Evolutionary conservation across 1,284 basidiomycete genomes (phyloP).

Genomic region (Microbotryomycetes sp.): DNA sequence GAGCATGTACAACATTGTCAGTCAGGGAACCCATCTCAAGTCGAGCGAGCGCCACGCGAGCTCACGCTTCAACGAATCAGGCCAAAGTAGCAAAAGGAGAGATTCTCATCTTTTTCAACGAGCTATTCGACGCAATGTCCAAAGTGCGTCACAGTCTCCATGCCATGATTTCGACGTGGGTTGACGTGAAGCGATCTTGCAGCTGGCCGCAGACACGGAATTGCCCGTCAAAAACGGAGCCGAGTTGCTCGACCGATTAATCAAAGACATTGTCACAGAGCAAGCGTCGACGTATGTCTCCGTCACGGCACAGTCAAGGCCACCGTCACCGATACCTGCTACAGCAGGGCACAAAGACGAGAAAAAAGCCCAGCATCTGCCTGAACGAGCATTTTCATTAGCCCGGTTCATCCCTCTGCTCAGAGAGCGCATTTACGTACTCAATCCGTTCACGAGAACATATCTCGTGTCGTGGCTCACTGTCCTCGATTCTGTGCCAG

Average conservation of each 20-base stretch:
- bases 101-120: slow-evolving; percentile 94
- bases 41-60: background rate
- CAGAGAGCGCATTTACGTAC: slow-evolving; percentile 84
- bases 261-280: slow-evolving; percentile 97
- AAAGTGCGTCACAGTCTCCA: slow-evolving; percentile 54
- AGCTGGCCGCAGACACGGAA: slow-evolving; percentile 96
- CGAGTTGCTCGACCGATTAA: slow-evolving; percentile 89
- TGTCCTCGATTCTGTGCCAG: slow-evolving; percentile 91
- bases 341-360: slow-evolving; percentile 27
- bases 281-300: slow-evolving; percentile 93
- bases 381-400: slow-evolving; percentile 71
- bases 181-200: slow-evolving; percentile 1
- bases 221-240: slow-evolving; percentile 97
- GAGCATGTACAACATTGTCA: slow-evolving; percentile 86
- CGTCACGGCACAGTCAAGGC: background rate
- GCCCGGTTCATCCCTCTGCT: slow-evolving; percentile 91
- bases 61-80: slow-evolving; percentile 13
- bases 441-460: slow-evolving; percentile 91
- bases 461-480: slow-evolving; percentile 96
- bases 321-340: background rate
- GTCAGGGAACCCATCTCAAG: slow-evolving; percentile 1
- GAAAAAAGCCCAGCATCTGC: background rate
- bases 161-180: background rate
- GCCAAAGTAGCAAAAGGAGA: slow-evolving; percentile 95
- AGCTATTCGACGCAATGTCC: slow-evolving; percentile 93